These are phyloP conservation scores for Lecanicillium sp. DNA, from an alignment of 2,329 filamentous ascomycete genomes.

Conservation along the genomic window DNA sequence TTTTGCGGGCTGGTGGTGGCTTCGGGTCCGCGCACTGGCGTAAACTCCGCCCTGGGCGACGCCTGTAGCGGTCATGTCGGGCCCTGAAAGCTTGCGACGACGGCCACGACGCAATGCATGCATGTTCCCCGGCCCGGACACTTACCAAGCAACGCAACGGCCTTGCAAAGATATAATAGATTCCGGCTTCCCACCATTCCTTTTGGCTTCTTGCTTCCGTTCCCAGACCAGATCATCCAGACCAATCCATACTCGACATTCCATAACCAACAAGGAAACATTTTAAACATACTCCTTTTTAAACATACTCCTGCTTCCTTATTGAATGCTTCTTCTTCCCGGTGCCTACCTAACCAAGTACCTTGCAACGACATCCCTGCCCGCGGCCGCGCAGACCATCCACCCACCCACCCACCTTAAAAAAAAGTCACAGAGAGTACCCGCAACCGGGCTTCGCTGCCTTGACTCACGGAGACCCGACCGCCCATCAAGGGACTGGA, in stretches of 20 bases:
- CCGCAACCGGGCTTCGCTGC: slow-evolving; percentile 17
- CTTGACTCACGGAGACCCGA: slow-evolving; percentile 16
- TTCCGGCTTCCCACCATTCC: not conserved
- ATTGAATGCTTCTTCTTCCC: too few species aligned
- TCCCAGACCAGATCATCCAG: not conserved
- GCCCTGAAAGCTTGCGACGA: too few species aligned
- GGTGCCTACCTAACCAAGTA: not conserved
- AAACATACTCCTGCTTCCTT: not conserved
- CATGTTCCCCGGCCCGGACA: too few species aligned
- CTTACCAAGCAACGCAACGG: too few species aligned
- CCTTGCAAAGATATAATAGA: too few species aligned
- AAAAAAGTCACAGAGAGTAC: slow-evolving; percentile 7
- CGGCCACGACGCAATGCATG: too few species aligned
- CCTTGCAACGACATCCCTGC: slow-evolving; percentile 3
- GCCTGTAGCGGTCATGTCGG: too few species aligned
- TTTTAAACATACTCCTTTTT: not conserved
- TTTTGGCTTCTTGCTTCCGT: not conserved
- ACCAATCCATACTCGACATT: not conserved
- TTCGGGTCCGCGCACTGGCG: not conserved
- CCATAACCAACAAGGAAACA: too few species aligned
- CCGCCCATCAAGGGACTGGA: slow-evolving; percentile 15
- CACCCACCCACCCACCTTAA: slow-evolving; percentile 1
- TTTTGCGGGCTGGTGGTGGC: slow-evolving; percentile 3
- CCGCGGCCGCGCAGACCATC: slow-evolving; percentile 6
- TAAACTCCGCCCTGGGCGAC: not conserved